Evolutionary conservation across 345 rosid species (phyloP).

Genomic region (Populus pruinosa): DNA sequence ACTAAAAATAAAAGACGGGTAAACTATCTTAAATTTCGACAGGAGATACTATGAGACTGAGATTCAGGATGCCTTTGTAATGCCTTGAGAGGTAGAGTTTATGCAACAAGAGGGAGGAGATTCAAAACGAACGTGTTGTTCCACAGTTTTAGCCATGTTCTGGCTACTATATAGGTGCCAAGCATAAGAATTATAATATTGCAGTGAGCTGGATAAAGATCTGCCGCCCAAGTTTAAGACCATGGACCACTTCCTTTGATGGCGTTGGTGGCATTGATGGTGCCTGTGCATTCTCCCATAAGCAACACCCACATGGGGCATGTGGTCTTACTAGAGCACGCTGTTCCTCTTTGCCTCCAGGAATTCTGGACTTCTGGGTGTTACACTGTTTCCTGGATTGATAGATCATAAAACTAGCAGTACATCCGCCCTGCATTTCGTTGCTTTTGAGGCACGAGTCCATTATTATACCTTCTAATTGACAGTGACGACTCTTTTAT

Average conservation of each 20-base stretch:
- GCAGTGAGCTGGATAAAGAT: slow-evolving; percentile 13
- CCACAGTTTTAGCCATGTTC: not conserved
- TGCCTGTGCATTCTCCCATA: slow-evolving; percentile 3
- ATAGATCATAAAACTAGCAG: not conserved
- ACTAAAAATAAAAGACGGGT: not conserved
- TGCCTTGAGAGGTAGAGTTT: not conserved
- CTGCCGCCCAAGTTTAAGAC: slow-evolving; percentile 14
- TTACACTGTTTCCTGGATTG: slow-evolving; percentile 15
- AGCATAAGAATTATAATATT: not conserved
- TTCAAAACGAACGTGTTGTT: not conserved
- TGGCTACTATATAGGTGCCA: not conserved
- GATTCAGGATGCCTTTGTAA: not conserved
- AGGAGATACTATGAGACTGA: too few species aligned
- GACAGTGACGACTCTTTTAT: not conserved
- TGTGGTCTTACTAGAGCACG: not conserved
- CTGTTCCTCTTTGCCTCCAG: not conserved
- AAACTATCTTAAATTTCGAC: not conserved
- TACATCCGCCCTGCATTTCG: not conserved
- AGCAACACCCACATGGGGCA: slow-evolving; percentile 7
- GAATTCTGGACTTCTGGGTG: not conserved
- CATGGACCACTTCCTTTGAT: not conserved
- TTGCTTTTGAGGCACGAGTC: not conserved
- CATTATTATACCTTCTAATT: not conserved
- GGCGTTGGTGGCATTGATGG: not conserved
- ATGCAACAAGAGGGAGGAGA: not conserved